phyloP scores from a whole-genome alignment of 2,329 filamentous ascomycete genomes.

The Colletotrichum simmondsii region DNA sequence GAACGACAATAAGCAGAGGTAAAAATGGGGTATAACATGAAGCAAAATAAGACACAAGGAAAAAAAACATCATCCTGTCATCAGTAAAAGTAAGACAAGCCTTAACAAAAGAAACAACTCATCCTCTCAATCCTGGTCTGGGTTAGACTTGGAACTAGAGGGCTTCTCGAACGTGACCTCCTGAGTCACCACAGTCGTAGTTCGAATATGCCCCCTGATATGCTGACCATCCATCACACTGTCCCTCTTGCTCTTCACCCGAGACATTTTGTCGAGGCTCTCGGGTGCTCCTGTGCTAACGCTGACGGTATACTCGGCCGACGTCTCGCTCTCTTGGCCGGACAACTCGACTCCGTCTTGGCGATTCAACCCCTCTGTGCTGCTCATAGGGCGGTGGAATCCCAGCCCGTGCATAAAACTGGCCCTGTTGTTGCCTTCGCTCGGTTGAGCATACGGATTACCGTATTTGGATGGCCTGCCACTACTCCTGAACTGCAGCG shows the following conservation, averaged over 20 bases:
- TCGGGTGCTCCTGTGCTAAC: constrained; percentile 12
- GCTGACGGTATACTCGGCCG: constrained; percentile 25
- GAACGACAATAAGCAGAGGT: background rate
- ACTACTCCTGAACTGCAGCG: background rate
- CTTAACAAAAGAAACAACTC: background rate
- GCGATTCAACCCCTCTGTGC: background rate
- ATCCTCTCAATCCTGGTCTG: background rate
- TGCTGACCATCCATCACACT: background rate
- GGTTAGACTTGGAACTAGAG: background rate
- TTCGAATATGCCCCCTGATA: constrained; percentile 30
- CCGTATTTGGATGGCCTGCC: background rate
- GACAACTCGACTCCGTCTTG: constrained; percentile 22
- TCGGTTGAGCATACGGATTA: constrained; percentile 12
- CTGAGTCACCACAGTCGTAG: constrained; percentile 39
- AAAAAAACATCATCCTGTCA: background rate
- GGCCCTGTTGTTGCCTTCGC: constrained; percentile 32
- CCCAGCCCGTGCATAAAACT: constrained; percentile 15
- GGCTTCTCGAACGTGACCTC: constrained; percentile 18
- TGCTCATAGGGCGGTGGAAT: background rate
- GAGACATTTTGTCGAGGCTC: background rate
- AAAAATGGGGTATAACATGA: background rate
- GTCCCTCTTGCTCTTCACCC: background rate
- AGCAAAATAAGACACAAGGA: background rate
- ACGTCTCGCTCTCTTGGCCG: background rate
- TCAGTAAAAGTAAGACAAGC: no score